These are phyloP conservation scores for Miamiensis avidus DNA, from an alignment of 169 alveolate species.

Conservation along the genomic window DNA sequence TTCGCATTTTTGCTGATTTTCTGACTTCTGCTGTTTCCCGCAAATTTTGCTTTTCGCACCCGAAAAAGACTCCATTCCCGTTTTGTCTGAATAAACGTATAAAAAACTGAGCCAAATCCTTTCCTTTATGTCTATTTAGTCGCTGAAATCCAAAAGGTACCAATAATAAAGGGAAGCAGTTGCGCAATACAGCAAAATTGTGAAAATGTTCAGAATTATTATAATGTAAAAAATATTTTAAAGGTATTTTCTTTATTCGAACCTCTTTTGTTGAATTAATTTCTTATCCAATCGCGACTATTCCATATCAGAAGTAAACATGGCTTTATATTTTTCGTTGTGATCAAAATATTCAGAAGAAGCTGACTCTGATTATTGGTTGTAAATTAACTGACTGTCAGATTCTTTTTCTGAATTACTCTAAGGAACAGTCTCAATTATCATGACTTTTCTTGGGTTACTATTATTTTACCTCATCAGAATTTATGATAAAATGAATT, in stretches of 20 bases:
- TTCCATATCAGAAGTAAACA: not conserved
- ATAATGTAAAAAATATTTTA: no score
- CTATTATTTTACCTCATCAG: no score
- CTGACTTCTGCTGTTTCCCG: not conserved
- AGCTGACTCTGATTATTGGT: no score
- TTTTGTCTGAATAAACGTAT: no score
- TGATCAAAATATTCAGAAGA: no score
- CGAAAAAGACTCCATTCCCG: not conserved
- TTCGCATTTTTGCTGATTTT: not conserved
- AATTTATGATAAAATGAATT: no score
- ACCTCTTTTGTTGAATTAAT: not conserved
- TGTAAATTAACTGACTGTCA: no score
- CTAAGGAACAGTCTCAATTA: no score
- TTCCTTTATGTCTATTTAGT: not conserved
- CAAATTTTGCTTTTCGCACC: not conserved
- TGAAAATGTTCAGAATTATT: not conserved
- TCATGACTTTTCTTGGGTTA: no score
- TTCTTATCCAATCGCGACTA: not conserved
- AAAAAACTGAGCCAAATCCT: not conserved
- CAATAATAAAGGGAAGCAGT: not conserved
- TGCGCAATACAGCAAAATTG: not conserved
- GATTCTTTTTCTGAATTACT: no score
- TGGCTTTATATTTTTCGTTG: no score
- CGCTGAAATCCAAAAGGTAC: not conserved
- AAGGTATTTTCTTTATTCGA: not conserved